Evolutionary conservation across 768 basidiomycete species (phyloP), one percentile per base, ranked within the genome.

Genomic region (Hortiboletus campestris): DNA sequence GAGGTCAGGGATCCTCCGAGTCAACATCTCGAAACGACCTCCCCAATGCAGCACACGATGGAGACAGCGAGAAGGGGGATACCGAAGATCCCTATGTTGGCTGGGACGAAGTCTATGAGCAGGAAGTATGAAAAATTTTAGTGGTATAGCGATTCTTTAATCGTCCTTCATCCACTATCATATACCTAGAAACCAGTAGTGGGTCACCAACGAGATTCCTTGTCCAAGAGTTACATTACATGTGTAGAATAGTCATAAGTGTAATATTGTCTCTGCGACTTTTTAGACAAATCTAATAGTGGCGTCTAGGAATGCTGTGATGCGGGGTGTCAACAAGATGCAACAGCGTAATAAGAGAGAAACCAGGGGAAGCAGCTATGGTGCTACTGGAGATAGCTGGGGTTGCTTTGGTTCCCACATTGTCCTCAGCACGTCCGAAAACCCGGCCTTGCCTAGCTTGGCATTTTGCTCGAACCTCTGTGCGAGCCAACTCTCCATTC

Each of bases 401-500:
- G 74, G 68, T 63, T 89, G 83, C 59, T 86, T 81, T 66, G 86
- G 78, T 63, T 92, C 89, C 85, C 86, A 86, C 68, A 95, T 70
- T 58, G 81, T 81, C 63, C 87, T 78, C 60, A 97, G 72, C 31
- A 98, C 94, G 66, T 93, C 90, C 42, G 92, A 90, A 72, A 98
- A 95, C 22, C 88, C 95, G 49, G 86, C 74, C 71, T 94, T 91
- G 50, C 95, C 95, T 34, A 89, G 75, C 46, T 88, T 89, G 3
- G 95, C 95, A 67, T 98, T 98, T 69, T 92, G 87, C 71, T 91
- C 88, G 63, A 98, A 97, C 55, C 94, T 81, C 72, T 94, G 85
- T 25, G 87, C 85, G 49, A 94, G 83, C 84, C 89, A 94, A 63
- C 76, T 78, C 76, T 98, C 95, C 39, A 98, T 76, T 60, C 84